A percentile compares a stretch with the other conserved stretches of the same genome.
These are phyloP conservation scores for Scorias spongiosa DNA, from an alignment of 2,329 filamentous ascomycete genomes.

Conservation along the genomic window DNA sequence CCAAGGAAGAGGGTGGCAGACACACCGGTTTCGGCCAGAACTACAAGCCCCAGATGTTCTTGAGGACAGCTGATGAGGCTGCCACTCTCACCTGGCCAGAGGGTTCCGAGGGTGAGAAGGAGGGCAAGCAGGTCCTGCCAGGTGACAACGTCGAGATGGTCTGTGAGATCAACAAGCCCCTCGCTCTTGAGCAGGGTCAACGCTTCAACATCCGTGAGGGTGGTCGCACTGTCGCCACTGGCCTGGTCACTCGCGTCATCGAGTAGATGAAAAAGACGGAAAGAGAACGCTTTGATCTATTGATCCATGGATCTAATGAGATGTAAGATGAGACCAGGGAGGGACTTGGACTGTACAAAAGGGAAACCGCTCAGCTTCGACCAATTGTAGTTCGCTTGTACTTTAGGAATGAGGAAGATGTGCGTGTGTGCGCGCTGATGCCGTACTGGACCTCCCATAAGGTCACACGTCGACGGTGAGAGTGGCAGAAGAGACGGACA, in stretches of 20 bases:
- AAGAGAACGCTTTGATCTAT: neutral
- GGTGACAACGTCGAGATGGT: slow-evolving; percentile 99
- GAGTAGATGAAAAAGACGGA: slow-evolving; percentile 14
- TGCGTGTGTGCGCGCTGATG: neutral
- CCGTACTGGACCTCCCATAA: too few relatives aligned
- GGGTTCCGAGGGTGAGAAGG: slow-evolving; percentile 50
- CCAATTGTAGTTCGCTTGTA: neutral
- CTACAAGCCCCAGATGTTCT: slow-evolving; percentile 93
- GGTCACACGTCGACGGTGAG: too few relatives aligned
- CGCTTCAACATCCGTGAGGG: slow-evolving; percentile 98
- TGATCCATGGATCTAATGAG: neutral
- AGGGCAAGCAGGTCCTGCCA: slow-evolving; percentile 80
- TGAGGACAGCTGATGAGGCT: slow-evolving; percentile 71
- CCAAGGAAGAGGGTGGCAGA: slow-evolving; percentile 94
- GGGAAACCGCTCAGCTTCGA: neutral
- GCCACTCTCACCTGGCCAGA: slow-evolving; percentile 77
- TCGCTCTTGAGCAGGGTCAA: slow-evolving; percentile 81
- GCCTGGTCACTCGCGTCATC: slow-evolving; percentile 24
- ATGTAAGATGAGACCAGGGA: neutral
- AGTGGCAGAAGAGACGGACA: too few relatives aligned
- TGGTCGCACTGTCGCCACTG: slow-evolving; percentile 44
- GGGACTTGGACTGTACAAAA: neutral
- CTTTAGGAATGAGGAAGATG: neutral
- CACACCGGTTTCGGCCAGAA: slow-evolving; percentile 92
- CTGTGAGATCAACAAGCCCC: slow-evolving; percentile 66